Evolutionary conservation across 2,329 filamentous ascomycete species (phyloP), one percentile per base, ranked within the genome.

Genomic region (Ascochyta koolunga): DNA sequence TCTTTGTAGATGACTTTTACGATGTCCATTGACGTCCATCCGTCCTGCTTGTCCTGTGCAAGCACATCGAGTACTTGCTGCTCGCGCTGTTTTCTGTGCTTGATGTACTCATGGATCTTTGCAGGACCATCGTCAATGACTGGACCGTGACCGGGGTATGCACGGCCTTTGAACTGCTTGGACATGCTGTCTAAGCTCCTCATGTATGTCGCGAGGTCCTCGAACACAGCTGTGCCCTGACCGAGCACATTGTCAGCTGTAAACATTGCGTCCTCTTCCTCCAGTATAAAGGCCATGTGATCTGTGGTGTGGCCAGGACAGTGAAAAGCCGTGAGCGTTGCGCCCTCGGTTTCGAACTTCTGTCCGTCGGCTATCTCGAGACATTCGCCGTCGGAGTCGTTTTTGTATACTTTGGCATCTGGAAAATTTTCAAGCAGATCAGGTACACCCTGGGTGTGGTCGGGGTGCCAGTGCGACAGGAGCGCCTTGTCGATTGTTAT

Each of bases 381-480:
- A 69, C 88, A 84, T 15, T 60, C 63, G 13, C 65, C 59, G 15
- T 67, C 61, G 0, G 89, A 87, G 31, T 84, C 75, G 62, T 86
- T 78, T 73, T 95, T 93, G 76, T 87, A 85, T 33, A 95, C 75
- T 19, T 78, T 78, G 6, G 83, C 86, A 16, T 80, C 70, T 0
- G 90, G 88, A n/a, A 81, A 89, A 21, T 88, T 70, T 13, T 77
- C 74, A 16, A 87, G 78, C 1, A 97, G 79, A 65, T 96, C 86
- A 2, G 77, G 71, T 21, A 97, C 83, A 7, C 95, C 95, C 21
- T 87, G 85, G 6, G 87, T 83, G 70, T 99, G 95, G 69, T 99
- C 95, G 36, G 79, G 83, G 70, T 99, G 95, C 91, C 93, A 96
- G 74, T 99, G 95, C 0, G 93, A 96, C 42, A 99, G 80, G 19